Conservation (phyloP, 1,284 basidiomycete genomes). For the Malassezia brasiliensis region DNA sequence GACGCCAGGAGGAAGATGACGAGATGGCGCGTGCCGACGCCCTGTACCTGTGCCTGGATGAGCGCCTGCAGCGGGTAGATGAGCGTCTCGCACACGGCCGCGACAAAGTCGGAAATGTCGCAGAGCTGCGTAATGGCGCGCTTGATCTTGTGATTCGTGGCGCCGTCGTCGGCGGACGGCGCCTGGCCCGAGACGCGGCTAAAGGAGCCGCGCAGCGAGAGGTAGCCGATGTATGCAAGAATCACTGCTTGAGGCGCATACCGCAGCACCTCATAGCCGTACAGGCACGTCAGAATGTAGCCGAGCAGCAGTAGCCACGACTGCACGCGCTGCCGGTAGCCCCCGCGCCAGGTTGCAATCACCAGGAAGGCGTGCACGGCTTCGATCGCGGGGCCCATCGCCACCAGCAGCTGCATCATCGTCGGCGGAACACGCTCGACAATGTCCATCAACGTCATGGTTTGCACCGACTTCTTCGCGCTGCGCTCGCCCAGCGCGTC, state of each 20-base stretch:
- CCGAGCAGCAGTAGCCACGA: constrained; percentile 37
- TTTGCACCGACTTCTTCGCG: not conserved
- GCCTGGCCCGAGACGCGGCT: constrained; percentile 18
- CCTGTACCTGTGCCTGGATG: constrained; percentile 29
- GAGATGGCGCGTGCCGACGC: constrained; percentile 23
- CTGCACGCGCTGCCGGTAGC: constrained; percentile 22
- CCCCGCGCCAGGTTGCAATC: constrained; percentile 41
- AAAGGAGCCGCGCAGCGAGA: constrained; percentile 24
- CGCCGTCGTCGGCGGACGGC: constrained; percentile 17
- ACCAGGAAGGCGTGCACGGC: constrained; percentile 26
- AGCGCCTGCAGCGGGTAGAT: constrained; percentile 26
- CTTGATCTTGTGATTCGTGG: constrained; percentile 26
- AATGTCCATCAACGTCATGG: constrained; percentile 19
- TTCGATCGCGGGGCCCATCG: constrained; percentile 29
- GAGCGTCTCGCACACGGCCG: constrained; percentile 22
- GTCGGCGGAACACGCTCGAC: constrained; percentile 30
- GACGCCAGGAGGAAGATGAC: constrained; percentile 36
- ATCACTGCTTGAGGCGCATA: constrained; percentile 38
- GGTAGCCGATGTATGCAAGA: constrained; percentile 28
- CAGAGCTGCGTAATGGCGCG: constrained; percentile 31
- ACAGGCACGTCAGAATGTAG: constrained; percentile 35
- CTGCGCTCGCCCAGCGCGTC: not conserved
- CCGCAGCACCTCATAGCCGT: constrained; percentile 39
- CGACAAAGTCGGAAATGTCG: constrained; percentile 39
- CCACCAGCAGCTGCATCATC: constrained; percentile 25